Conservation (phyloP, 2,329 filamentous ascomycete genomes). For the Albifimbria verrucaria region DNA sequence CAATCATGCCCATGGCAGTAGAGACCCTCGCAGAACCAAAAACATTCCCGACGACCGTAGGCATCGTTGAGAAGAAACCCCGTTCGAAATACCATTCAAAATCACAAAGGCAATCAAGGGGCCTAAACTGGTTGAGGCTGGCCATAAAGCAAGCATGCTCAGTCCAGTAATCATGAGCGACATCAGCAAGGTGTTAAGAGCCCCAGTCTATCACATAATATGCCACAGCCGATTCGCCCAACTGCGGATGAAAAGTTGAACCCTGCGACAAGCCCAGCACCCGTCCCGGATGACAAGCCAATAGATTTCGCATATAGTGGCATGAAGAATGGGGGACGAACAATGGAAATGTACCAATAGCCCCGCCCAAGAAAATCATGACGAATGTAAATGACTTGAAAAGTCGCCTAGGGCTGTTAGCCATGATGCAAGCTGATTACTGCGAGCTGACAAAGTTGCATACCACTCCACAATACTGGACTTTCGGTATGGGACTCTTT, state of each 20-base stretch:
- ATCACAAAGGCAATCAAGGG: conserved; percentile 55
- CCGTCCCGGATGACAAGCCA: conserved; percentile 48
- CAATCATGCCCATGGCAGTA: neutral
- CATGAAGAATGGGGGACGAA: conserved; percentile 61
- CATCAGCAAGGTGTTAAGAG: conserved; percentile 52
- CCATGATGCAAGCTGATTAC: neutral
- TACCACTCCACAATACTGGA: conserved; percentile 45
- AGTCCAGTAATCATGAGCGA: conserved; percentile 50
- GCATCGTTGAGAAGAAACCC: conserved; percentile 64
- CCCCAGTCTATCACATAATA: conserved; percentile 52
- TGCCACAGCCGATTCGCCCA: conserved; percentile 52
- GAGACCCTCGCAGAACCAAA: conserved; percentile 48
- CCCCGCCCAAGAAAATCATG: conserved; percentile 50
- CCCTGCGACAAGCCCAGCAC: conserved; percentile 55
- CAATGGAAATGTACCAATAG: conserved; percentile 56
- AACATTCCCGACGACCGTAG: conserved; percentile 57
- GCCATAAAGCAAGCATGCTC: conserved; percentile 61
- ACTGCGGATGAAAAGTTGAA: conserved; percentile 60
- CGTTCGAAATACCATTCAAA: conserved; percentile 58
- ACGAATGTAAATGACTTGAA: conserved; percentile 50
- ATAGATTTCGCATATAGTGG: conserved; percentile 54
- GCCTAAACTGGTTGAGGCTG: conserved; percentile 50
- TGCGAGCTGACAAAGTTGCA: conserved; percentile 2
- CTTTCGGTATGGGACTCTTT: conserved; percentile 36
- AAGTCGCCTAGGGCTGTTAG: conserved; percentile 34